Evolutionary conservation across 805 yeast species (phyloP), one percentile per base, ranked within the genome.

Genomic region (Ogataea degrootiae): DNA sequence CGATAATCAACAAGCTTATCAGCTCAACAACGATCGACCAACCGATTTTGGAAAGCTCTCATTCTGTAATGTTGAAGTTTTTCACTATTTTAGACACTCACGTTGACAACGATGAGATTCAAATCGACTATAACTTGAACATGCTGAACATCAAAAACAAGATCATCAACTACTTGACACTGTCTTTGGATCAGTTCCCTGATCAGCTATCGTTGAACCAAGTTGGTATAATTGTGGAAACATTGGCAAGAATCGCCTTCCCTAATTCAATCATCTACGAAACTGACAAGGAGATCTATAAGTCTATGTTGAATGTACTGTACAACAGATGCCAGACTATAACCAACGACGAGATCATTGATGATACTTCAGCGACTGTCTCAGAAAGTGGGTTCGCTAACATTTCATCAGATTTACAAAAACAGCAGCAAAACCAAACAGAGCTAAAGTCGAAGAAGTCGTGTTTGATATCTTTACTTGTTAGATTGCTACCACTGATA

Each of bases 101-200:
- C 38, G 38, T 44, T n/a, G 58, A 56, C 26, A 45, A 50, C 7
- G 45, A 48, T 12, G 42, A 48, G 2, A 45, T 48, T n/a, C 61
- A 19, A 49, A 67, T 37, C 44, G 61, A 35, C 41, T 57, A 53
- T 37, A 42, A 42, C 17, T 26, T 34, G 19, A 54, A 54, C 42
- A 38, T 50, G 47, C 8, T 16, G 5, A 47, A 44, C n/a, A 45
- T 58, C 9, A 50, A 51, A 38, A 33, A 41, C 22, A 49, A 49
- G 23, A 47, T 71, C 4, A 51, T 66, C 2, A 58, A 59, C 8
- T 84, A 84, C 55, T 60, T 80, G 8, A 68, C 68, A 4, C 63
- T 79, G 19, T 68, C 80, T 1, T 57, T 78, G 8, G 52, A 62
- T 2, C 85, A 84, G 50, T 85, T 82, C 56, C 92, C 92, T 0